phyloP scores from a whole-genome alignment of 257 asterid species.

The Penstemon barbatus region DNA sequence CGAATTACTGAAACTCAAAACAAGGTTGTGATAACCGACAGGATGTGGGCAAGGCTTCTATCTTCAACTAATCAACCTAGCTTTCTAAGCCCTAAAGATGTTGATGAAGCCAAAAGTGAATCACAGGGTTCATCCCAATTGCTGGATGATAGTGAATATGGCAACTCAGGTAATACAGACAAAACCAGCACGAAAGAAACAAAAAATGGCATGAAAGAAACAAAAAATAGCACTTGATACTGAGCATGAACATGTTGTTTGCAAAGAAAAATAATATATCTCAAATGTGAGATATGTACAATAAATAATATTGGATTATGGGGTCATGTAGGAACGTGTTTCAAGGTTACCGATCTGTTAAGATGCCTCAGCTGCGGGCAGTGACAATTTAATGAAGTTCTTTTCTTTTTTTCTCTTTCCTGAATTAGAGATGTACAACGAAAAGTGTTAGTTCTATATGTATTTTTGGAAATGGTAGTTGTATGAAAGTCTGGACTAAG shows the following conservation, averaged over 20 bases:
- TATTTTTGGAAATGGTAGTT: background rate
- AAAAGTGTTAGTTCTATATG: slow-evolving; percentile 3
- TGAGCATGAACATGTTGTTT: slow-evolving; percentile 8
- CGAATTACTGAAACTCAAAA: slow-evolving; percentile 60
- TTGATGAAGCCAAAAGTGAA: slow-evolving; percentile 33
- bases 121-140: slow-evolving; percentile 38
- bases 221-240: slow-evolving; percentile 17
- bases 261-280: slow-evolving; percentile 6
- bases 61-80: slow-evolving; percentile 76
- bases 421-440: slow-evolving; percentile 18
- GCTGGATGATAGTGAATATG: slow-evolving; percentile 37
- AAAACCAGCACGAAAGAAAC: slow-evolving; percentile 21
- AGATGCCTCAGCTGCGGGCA: slow-evolving; percentile 32
- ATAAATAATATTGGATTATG: slow-evolving; percentile 25
- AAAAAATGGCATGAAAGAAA: slow-evolving; percentile 12
- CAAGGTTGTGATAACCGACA: slow-evolving; percentile 66
- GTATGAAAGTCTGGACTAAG: background rate
- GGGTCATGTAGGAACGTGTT: slow-evolving; percentile 31
- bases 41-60: slow-evolving; percentile 83
- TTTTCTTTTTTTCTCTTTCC: background rate
- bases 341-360: slow-evolving; percentile 29
- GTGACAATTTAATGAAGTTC: slow-evolving; percentile 10
- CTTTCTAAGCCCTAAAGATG: slow-evolving; percentile 44
- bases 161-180: slow-evolving; percentile 32
- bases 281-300: slow-evolving; percentile 23